Base-by-base conservation (phyloP, 179 eudicot genomes). In the Beta corolliflora region DNA sequence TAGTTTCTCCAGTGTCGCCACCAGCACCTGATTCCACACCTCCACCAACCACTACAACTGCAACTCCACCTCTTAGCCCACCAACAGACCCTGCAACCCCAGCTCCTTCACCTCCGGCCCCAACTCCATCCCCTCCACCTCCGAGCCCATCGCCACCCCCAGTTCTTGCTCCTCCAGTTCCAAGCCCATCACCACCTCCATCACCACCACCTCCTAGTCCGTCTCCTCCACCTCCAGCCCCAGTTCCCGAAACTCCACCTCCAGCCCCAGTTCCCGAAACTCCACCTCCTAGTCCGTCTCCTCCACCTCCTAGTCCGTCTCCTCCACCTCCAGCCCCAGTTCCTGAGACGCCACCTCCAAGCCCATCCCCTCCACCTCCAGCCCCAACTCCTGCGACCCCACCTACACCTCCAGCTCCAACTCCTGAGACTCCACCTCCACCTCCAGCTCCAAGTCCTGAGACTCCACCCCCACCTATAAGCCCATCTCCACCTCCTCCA, bases 291-390 rank as follows among this genome's bases (percentile, higher is more conserved):
- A 46, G 50, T 5, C 81, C 85, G 19, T 64, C 73, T 19, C 60
- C 73, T n/a, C 54, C 67, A 45, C 23, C 71, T 52, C 61, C 52
- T 41, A 46, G 50, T 5, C 81, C 85, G 19, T 64, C 73, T 19
- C 60, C 73, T n/a, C 54, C 67, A 45, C 23, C 71, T 52, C 61
- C 52, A 23, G 14, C 21, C 36, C 84, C 81, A 29, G 18, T 64
- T 29, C 77, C 64, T 31, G 45, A 31, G 46, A 23, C 55, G 3
- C 81, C 81, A 18, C 81, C 84, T 61, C 73, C 78, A 41, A 52
- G 65, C 1, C 61, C 78, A 1, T 76, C 79, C 9, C 76, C 82
- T 61, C 67, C 81, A 18, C 60, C 83, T n/a, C 68, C 71, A 5
- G 71, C 56, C 23, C 85, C 78, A 50, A 11, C 73, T 48, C 77